These are phyloP conservation scores for Allomyces javanicus DNA, from an alignment of 192 early-diverging fungal genomes.

Conservation along the genomic window DNA sequence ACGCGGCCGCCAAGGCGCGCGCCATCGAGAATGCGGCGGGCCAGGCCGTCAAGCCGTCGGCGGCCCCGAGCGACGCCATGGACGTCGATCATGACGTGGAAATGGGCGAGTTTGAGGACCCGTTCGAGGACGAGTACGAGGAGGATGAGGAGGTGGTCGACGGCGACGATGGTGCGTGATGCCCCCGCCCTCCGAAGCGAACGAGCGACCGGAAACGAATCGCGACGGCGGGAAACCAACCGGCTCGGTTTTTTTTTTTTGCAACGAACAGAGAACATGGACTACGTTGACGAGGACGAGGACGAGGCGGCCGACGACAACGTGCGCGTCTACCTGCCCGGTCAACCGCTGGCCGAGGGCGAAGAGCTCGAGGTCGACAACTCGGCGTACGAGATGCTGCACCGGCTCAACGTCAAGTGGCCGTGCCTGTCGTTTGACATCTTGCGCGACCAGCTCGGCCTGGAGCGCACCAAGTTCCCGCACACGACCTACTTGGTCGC, in stretches of 20 bases:
- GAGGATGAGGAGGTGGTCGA: slow-evolving; percentile 33
- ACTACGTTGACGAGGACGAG: slow-evolving; percentile 36
- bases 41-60: neutral
- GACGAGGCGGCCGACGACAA: slow-evolving; percentile 37
- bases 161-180: slow-evolving; percentile 11
- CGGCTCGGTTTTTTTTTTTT: slow-evolving; percentile 1
- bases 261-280: slow-evolving; percentile 18
- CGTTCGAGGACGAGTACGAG: slow-evolving; percentile 71
- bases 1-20: slow-evolving; percentile 7
- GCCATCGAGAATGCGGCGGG: slow-evolving; percentile 14
- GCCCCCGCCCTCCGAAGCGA: slow-evolving; percentile 1
- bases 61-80: slow-evolving; percentile 11
- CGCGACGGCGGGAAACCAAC: no score
- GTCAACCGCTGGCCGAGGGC: slow-evolving; percentile 60
- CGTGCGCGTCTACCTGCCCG: slow-evolving; percentile 68
- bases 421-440: slow-evolving; percentile 95
- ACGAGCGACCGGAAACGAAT: no score
- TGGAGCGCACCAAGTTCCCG: slow-evolving; percentile 63
- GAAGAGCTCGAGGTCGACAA: slow-evolving; percentile 89
- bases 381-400: slow-evolving; percentile 90
- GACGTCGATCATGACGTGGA: slow-evolving; percentile 29
- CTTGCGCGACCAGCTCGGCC: slow-evolving; percentile 66
- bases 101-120: slow-evolving; percentile 86
- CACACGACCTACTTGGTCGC: slow-evolving; percentile 82
- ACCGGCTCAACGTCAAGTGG: slow-evolving; percentile 78